Evolutionary conservation across 2,329 filamentous ascomycete species (phyloP).

Genomic region (Pyricularia sp.): DNA sequence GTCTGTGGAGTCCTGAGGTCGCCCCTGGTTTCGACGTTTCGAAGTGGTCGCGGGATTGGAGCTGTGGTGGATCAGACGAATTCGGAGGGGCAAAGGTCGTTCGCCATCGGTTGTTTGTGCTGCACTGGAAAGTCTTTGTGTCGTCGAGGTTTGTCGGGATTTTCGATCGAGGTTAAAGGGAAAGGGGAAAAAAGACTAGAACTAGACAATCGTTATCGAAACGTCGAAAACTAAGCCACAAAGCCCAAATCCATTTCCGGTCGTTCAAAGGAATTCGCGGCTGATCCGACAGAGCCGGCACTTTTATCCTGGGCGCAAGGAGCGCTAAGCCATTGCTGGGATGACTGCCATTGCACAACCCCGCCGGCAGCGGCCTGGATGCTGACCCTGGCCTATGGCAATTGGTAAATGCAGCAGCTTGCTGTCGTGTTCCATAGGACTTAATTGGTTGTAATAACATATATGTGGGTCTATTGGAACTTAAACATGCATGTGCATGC

Average conservation of each 20-base stretch:
- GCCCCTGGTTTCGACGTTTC: not conserved
- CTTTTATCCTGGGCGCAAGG: not conserved
- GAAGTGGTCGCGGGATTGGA: not conserved
- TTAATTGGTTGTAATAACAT: not conserved
- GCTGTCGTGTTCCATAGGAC: not conserved
- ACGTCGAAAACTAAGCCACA: not conserved
- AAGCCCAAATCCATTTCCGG: not conserved
- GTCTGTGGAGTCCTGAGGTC: not conserved
- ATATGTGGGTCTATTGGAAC: not conserved
- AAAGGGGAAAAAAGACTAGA: not conserved
- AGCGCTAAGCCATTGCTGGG: not conserved
- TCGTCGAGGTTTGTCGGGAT: not conserved
- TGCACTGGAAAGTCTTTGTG: not conserved
- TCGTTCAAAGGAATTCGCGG: not conserved
- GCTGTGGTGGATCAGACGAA: not conserved
- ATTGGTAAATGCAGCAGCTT: too few relatives aligned
- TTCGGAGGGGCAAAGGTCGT: not conserved
- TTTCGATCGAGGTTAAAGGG: not conserved
- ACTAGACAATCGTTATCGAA: not conserved
- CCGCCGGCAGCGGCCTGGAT: too few relatives aligned
- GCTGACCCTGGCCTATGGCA: too few relatives aligned
- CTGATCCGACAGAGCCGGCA: not conserved
- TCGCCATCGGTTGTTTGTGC: not conserved
- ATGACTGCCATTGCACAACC: not conserved
- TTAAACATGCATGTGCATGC: not conserved